Evolutionary conservation across 768 basidiomycete species (phyloP), one percentile per base, ranked within the genome.

Genomic region (Butyriboletus loyo): DNA sequence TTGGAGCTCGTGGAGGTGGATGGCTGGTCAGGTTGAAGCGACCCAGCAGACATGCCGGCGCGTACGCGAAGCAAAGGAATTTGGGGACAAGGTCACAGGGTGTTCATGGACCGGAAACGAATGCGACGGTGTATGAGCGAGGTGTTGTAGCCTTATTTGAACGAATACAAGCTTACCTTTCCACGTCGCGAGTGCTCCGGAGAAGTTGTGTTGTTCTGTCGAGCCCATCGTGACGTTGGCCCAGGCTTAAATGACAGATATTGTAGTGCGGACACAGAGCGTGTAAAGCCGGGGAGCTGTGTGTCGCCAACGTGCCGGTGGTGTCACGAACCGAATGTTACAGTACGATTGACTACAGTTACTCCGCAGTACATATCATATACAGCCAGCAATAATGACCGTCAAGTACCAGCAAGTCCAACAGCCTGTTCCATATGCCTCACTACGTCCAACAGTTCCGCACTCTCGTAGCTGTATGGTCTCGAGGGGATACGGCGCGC

Each of bases 161-260:
- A 56, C 25, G 21, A 27, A 22, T 8, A 8, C 7, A 3, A 15
- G 24, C 78, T 25, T 60, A 91, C 94, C 87, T 77, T 86, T 90
- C 95, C 95, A 98, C 73, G 92, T 92, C 48, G 87, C 73, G 45
- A 98, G 73, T 24, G 95, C 95, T 44, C 85, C 86, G n/a, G 92
- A 90, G 73, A 98, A 98, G 72, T 96, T 95, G 57, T 86, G 81
- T 63, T 53, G 46, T 34, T 89, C 89, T 44, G 75, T 65, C 46
- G 57, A 58, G 52, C 53, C 43, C 68, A 69, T 68, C 11, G 44
- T 10, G 30, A 36, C 31, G 48, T 44, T 27, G 41, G 2, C 19
- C 9, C 34, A 21, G 44, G 24, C 31, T 55, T 38, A 19, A 3
- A 36, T 24, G 24, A 25, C 27, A 15, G 48, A 31, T 28, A 17